Evolutionary conservation across 441 rosid species (phyloP).

Genomic region (Adansonia gregorii): DNA sequence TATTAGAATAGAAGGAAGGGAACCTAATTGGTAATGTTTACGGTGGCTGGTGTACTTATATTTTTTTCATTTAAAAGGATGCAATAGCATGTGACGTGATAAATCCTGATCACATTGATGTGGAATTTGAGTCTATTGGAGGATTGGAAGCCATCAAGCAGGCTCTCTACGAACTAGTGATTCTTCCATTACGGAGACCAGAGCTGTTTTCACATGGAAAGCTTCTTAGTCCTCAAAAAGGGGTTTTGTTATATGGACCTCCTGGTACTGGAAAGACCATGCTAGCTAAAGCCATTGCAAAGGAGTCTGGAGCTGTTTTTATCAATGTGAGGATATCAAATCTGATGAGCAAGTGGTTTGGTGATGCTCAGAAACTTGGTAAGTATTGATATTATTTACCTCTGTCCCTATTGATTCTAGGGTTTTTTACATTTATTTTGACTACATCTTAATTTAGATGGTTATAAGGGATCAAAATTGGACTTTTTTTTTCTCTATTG

Average conservation of each 20-base stretch:
- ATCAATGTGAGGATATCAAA: constrained; percentile 84
- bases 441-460: background rate
- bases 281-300: constrained; percentile 98
- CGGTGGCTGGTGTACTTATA: background rate
- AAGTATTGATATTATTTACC: constrained; percentile 35
- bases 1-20: background rate
- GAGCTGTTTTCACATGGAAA: constrained; percentile 86
- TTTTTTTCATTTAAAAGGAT: constrained; percentile 52
- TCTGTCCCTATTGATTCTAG: background rate
- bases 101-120: constrained; percentile 88
- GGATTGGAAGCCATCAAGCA: constrained; percentile 76
- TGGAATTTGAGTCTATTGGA: constrained; percentile 86
- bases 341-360: constrained; percentile 99
- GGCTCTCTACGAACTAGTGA: constrained; percentile 81
- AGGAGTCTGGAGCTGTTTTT: constrained; percentile 93
- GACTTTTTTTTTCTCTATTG: background rate
- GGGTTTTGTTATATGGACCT: constrained; percentile 90
- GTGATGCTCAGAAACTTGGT: constrained; percentile 99
- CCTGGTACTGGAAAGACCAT: constrained; percentile 99
- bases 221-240: constrained; percentile 95
- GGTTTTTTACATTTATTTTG: background rate
- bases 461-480: background rate
- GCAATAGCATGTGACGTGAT: constrained; percentile 94
- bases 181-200: constrained; percentile 82
- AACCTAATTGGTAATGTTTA: background rate